These are phyloP conservation scores for Microbotryum silenes-acaulis DNA, from an alignment of 1,284 basidiomycete genomes.

Conservation along the genomic window DNA sequence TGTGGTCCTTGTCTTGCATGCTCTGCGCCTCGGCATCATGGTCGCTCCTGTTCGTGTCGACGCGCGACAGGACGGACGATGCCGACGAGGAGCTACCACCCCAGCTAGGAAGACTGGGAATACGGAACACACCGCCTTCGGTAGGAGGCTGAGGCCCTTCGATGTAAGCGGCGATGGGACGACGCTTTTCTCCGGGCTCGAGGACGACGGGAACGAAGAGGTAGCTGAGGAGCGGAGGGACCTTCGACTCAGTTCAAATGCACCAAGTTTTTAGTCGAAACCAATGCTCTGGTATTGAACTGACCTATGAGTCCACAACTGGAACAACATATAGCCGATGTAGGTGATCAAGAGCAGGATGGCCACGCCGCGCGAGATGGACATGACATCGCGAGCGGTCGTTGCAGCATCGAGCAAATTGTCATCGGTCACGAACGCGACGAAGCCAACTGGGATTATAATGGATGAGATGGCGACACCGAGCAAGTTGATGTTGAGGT, in stretches of 20 bases:
- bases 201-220: constrained; percentile 30
- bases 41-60: neutral
- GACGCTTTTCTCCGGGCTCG: constrained; percentile 16
- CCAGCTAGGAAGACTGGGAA: constrained; percentile 36
- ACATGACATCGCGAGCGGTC: constrained; percentile 42
- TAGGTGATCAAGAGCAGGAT: constrained; percentile 54
- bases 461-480: constrained; percentile 65
- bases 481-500: constrained; percentile 70
- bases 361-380: constrained; percentile 46
- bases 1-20: constrained; percentile 39
- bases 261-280: constrained; percentile 32
- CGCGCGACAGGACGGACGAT: constrained; percentile 4
- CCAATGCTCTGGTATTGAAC: constrained; percentile 49
- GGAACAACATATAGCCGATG: constrained; percentile 42
- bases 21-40: neutral
- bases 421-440: constrained; percentile 41
- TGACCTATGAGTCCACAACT: constrained; percentile 48
- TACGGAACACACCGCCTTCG: constrained; percentile 35
- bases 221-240: constrained; percentile 40
- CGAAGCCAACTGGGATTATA: constrained; percentile 63
- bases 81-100: constrained; percentile 35
- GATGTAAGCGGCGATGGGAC: constrained; percentile 24
- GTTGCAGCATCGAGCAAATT: constrained; percentile 14
- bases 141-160: constrained; percentile 36
- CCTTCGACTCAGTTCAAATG: constrained; percentile 21